These are phyloP conservation scores for Xylona heveae DNA, from an alignment of 495 filamentous ascomycete genomes.

Conservation along the genomic window DNA sequence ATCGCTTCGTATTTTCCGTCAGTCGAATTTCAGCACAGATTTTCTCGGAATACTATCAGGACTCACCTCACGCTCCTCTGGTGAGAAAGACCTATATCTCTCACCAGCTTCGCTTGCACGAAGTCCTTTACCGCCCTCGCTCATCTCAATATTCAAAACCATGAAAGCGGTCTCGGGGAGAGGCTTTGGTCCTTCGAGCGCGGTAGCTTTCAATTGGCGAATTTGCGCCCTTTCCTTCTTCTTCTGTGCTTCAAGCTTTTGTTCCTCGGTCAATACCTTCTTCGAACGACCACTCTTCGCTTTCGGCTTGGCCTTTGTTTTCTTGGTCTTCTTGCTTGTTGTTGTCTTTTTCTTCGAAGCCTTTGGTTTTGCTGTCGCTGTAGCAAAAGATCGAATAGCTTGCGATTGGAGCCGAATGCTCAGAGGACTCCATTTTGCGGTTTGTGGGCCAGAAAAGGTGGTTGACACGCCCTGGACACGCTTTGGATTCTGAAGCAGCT, in stretches of 20 bases:
- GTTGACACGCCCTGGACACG: too few species aligned
- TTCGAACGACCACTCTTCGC: conserved; percentile 5
- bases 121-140: neutral
- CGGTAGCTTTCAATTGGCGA: conserved; percentile 3
- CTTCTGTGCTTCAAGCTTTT: neutral
- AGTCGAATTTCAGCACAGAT: too few species aligned
- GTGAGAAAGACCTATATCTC: conserved; percentile 4
- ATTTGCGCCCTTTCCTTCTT: conserved; percentile 1
- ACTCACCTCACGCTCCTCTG: conserved; percentile 2
- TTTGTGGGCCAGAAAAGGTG: too few species aligned
- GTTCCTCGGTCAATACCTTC: neutral
- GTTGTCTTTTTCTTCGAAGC: conserved; percentile 9
- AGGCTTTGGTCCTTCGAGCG: conserved; percentile 1
- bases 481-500: too few species aligned
- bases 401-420: too few species aligned
- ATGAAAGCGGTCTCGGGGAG: conserved; percentile 1
- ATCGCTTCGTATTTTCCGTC: too few species aligned
- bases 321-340: conserved; percentile 7
- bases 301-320: conserved; percentile 6
- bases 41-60: too few species aligned
- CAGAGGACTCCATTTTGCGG: too few species aligned
- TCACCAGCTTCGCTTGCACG: neutral
- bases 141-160: neutral
- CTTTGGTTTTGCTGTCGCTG: conserved; percentile 6
- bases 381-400: too few species aligned